Evolutionary conservation across 768 basidiomycete species (phyloP).

Genomic region (Leccinum uliginosum): DNA sequence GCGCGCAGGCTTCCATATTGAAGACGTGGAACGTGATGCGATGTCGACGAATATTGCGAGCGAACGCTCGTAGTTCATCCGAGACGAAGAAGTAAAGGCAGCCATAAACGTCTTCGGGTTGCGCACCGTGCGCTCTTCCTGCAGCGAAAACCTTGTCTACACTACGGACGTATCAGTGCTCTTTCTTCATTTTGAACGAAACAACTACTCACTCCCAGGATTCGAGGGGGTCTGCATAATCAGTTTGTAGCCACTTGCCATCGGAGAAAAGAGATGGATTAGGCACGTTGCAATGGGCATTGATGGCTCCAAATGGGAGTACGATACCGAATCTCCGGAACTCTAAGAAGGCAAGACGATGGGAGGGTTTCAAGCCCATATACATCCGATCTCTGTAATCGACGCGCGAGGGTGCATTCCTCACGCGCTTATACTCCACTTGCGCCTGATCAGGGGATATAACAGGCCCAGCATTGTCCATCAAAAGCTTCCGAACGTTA

Average conservation of each 20-base stretch:
- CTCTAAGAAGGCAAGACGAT: slow-evolving; percentile 40
- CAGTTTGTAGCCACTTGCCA: slow-evolving; percentile 42
- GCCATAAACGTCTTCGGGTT: slow-evolving; percentile 43
- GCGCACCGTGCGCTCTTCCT: slow-evolving; percentile 37
- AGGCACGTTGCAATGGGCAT: slow-evolving; percentile 36
- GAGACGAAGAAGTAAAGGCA: slow-evolving; percentile 46
- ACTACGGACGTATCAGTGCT: slow-evolving; percentile 22
- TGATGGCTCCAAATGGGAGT: slow-evolving; percentile 45
- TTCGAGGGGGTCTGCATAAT: slow-evolving; percentile 41
- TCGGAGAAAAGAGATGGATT: slow-evolving; percentile 46
- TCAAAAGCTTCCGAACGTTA: slow-evolving; percentile 8
- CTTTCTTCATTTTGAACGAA: neutral
- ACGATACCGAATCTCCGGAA: slow-evolving; percentile 40
- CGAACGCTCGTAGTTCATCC: slow-evolving; percentile 37
- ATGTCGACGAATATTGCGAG: slow-evolving; percentile 31
- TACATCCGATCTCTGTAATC: slow-evolving; percentile 43
- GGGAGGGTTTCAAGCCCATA: slow-evolving; percentile 37
- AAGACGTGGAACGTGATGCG: slow-evolving; percentile 33
- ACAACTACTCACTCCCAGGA: slow-evolving; percentile 44
- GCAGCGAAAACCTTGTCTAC: slow-evolving; percentile 36
- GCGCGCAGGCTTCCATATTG: slow-evolving; percentile 35
- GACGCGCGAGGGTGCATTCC: slow-evolving; percentile 33
- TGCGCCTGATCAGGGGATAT: slow-evolving; percentile 25
- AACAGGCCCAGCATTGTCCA: slow-evolving; percentile 10
- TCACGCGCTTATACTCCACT: slow-evolving; percentile 30